Base-by-base conservation (phyloP, 2,329 filamentous ascomycete genomes). In the Clonostachys sp. region DNA sequence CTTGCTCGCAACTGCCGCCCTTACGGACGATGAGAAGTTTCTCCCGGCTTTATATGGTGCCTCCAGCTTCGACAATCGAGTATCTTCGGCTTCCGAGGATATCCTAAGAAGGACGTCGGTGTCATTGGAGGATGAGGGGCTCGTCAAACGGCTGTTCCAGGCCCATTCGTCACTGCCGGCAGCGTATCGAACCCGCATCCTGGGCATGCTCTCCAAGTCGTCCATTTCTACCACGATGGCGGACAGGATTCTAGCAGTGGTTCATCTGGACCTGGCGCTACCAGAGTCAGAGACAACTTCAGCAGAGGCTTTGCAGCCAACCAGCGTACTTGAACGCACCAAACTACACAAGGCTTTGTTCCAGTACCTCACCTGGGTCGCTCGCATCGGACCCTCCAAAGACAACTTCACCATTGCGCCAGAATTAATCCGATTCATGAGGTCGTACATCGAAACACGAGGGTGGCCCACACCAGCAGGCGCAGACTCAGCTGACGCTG, bases 81-180 rank as follows among this genome's bases (percentile, higher is more conserved):
- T 96, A 36, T 84, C 88, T 12, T 83, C 87, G n/a, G 72, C 89
- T n/a, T 92, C 89, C 0, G 90, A 96, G 48, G 91, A 96, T 57
- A 81, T 95, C 44, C 67, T 97, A 53, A 99, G 96, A 66, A 78
- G 91, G 53, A 87, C 81, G 33, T 78, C 81, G 2, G 79, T 88
- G 9, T 83, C 87, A 9, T 71, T 96, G 24, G 92, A 97, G 61
- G 78, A 89, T 51, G 57, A 72, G 10, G 55, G 63, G 1, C 65
- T 91, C 3, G 74, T 95, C 4, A 69, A 78, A 48, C 72, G 77
- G 14, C 71, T 97, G 3, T 91, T 91, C 56, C 67, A 76, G 5
- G 76, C 91, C 2, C 95, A 96, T 61, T 83, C 85, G 41, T 80
- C 77, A n/a, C 73, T 84, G 0, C 83, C 84, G n/a, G 77, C 84